Percentiles rank a stretch among this genome's conserved stretches.
Conservation (phyloP, 768 basidiomycete species). For the Gymnopilus dilepis region DNA sequence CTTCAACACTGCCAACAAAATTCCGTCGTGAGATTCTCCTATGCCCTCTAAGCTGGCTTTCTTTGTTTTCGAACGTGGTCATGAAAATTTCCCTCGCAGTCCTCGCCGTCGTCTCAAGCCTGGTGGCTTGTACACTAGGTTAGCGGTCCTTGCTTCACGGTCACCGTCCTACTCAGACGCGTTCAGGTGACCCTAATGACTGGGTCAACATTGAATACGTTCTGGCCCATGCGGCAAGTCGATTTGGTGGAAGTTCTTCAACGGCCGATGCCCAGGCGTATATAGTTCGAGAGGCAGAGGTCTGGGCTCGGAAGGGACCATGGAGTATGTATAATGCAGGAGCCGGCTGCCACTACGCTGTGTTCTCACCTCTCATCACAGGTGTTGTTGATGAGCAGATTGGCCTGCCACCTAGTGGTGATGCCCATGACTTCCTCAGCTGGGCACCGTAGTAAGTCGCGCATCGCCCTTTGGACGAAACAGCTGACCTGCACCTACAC, state of each 20-base stretch:
- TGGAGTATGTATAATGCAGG: slow-evolving; percentile 23
- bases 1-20: neutral
- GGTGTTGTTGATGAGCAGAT: slow-evolving; percentile 39
- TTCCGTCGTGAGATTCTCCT: slow-evolving; percentile 1
- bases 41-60: neutral
- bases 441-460: slow-evolving; percentile 61
- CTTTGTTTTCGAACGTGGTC: neutral
- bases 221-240: slow-evolving; percentile 30
- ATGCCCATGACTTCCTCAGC: slow-evolving; percentile 56
- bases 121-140: slow-evolving; percentile 6
- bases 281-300: slow-evolving; percentile 43
- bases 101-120: neutral
- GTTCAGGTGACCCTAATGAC: slow-evolving; percentile 49
- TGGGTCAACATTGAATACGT: slow-evolving; percentile 56
- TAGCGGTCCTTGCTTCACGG: slow-evolving; percentile 7
- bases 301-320: slow-evolving; percentile 39
- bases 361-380: slow-evolving; percentile 3
- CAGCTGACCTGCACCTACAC: neutral
- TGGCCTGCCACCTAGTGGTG: slow-evolving; percentile 31
- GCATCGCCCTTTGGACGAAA: neutral
- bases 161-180: slow-evolving; percentile 1
- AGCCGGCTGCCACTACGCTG: slow-evolving; percentile 30
- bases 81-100: neutral
- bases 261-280: slow-evolving; percentile 39
- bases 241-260: slow-evolving; percentile 19